phyloP scores from a whole-genome alignment of 2,329 filamentous ascomycete species.

The Nigrospora sphaerica region DNA sequence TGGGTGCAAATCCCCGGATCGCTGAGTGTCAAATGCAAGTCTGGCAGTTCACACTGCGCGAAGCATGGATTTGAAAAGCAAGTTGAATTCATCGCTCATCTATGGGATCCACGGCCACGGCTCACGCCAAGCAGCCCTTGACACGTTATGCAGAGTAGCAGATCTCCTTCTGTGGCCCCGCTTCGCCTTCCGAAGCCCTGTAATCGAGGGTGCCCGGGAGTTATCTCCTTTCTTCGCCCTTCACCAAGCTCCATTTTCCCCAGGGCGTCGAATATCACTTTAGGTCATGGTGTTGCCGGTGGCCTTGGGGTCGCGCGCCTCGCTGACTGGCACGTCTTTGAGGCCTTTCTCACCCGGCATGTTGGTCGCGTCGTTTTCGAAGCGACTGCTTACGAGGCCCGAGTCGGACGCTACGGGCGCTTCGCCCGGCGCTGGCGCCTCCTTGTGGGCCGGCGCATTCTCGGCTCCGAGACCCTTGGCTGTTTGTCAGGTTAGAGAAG shows the following conservation, averaged over 20 bases:
- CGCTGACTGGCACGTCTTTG: slow-evolving; percentile 10
- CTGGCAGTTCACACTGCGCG: no score
- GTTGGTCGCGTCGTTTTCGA: slow-evolving; percentile 14
- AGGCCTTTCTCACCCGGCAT: slow-evolving; percentile 16
- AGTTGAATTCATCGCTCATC: no score
- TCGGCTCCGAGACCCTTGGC: slow-evolving; percentile 17
- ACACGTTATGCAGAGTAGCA: not conserved
- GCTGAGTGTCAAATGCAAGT: no score
- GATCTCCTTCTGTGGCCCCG: not conserved
- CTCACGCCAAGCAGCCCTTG: not conserved
- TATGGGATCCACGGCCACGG: not conserved
- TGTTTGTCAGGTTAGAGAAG: slow-evolving; percentile 1
- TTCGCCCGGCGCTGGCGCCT: slow-evolving; percentile 14
- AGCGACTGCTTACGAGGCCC: slow-evolving; percentile 11
- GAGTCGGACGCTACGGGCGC: slow-evolving; percentile 16
- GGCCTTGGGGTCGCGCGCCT: slow-evolving; percentile 12
- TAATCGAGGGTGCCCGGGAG: not conserved
- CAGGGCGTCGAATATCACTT: no score
- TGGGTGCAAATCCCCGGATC: no score
- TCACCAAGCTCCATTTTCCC: not conserved
- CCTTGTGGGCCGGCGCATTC: slow-evolving; percentile 16
- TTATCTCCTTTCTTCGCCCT: not conserved
- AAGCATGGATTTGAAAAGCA: no score
- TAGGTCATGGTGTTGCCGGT: slow-evolving; percentile 15
- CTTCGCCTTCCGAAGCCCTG: not conserved